A percentile compares a stretch with the other conserved stretches of the same genome.
Conservation (phyloP, 1,284 basidiomycete genomes). For the Volvariella surrecta region DNA sequence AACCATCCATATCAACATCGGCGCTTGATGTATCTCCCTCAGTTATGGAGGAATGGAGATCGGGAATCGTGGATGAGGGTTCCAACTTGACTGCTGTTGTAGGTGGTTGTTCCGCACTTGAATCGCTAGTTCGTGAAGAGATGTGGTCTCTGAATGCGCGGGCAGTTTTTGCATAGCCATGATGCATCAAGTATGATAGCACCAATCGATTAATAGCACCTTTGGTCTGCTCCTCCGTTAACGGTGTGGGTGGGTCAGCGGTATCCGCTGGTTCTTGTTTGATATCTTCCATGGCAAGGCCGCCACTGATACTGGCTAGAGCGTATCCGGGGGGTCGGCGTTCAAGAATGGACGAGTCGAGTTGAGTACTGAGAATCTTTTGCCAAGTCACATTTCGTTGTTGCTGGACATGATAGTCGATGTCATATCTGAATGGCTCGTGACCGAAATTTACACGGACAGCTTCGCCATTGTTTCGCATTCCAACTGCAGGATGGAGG, state of each 20-base stretch:
- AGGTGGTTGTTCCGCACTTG: constrained; percentile 3
- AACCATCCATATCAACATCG: constrained; percentile 40
- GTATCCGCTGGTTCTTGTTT: constrained; percentile 15
- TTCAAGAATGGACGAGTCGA: constrained; percentile 26
- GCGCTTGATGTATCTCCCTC: constrained; percentile 16
- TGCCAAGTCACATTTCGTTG: constrained; percentile 56
- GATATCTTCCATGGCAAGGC: background rate
- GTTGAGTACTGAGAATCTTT: constrained; percentile 47
- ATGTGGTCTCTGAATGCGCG: constrained; percentile 52
- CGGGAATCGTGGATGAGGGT: background rate
- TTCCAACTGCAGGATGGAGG: constrained; percentile 80
- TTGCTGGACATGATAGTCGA: constrained; percentile 71
- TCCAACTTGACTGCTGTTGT: constrained; percentile 3
- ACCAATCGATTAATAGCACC: constrained; percentile 60
- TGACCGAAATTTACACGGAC: constrained; percentile 83
- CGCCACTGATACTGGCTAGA: no score
- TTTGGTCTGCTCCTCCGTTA: constrained; percentile 33
- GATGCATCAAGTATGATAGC: constrained; percentile 70
- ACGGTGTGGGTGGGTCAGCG: constrained; percentile 17
- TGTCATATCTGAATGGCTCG: constrained; percentile 80
- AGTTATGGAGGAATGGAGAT: background rate
- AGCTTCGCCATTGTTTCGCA: constrained; percentile 68
- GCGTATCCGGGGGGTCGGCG: constrained; percentile 15
- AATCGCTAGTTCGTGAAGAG: constrained; percentile 2
- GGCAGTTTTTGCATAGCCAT: constrained; percentile 67